Percentiles rank a stretch among this genome's conserved stretches.
These are phyloP conservation scores for Schwanniomyces vanrijiae DNA, from an alignment of 805 yeast genomes.

Conservation along the genomic window DNA sequence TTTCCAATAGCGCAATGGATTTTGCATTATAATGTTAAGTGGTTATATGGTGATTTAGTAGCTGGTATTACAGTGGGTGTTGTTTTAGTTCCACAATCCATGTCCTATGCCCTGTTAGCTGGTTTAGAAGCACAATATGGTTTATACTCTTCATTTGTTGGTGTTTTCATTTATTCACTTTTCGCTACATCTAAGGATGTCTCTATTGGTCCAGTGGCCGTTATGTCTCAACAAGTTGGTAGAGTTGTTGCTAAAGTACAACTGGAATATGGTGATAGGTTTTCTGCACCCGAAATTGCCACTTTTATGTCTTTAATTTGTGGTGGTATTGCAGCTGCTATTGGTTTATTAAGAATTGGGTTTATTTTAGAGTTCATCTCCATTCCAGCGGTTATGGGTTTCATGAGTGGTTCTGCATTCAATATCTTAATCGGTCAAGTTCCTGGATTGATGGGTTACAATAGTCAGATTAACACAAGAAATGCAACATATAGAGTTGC, in stretches of 20 bases:
- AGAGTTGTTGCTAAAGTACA: constrained; percentile 71
- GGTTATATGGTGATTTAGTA: constrained; percentile 81
- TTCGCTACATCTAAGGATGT: constrained; percentile 96
- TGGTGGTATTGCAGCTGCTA: constrained; percentile 81
- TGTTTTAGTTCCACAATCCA: constrained; percentile 90
- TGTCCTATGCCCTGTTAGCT: constrained; percentile 92
- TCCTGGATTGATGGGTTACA: constrained; percentile 81
- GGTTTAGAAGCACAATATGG: constrained; percentile 82
- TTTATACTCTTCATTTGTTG: constrained; percentile 86
- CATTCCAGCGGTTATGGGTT: constrained; percentile 88
- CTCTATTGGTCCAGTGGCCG: constrained; percentile 96
- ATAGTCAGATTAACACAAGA: constrained; percentile 66
- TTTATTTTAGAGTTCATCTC: constrained; percentile 88
- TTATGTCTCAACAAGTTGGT: constrained; percentile 84
- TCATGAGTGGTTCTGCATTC: constrained; percentile 93
- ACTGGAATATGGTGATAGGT: constrained; percentile 34
- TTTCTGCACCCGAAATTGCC: constrained; percentile 71
- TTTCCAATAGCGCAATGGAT: constrained; percentile 88
- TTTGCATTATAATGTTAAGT: constrained; percentile 72
- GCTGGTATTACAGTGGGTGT: constrained; percentile 95
- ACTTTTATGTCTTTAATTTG: constrained; percentile 76
- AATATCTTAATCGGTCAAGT: constrained; percentile 82
- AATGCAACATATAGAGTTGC: constrained; percentile 67
- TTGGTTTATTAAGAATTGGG: constrained; percentile 82
- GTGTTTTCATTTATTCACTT: constrained; percentile 83